Base-by-base conservation (phyloP, 73 alveolate genomes). In the Blepharisma stoltei region DNA sequence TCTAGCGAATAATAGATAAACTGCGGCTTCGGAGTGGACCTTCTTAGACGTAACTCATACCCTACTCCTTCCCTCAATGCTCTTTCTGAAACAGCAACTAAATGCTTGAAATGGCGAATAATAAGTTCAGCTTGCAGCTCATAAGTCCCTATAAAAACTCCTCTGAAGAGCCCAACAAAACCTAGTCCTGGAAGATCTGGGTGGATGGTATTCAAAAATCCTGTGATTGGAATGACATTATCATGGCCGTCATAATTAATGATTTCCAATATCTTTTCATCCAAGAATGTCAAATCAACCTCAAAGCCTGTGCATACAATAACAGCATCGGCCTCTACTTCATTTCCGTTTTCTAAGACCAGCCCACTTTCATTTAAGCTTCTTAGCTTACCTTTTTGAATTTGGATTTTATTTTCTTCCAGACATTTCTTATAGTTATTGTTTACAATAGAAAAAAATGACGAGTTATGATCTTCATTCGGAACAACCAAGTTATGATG, bases 321-420 rank as follows among this genome's bases (percentile, higher is more conserved):
- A 7, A 55, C 41, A 9, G 18, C 71, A 55, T 55, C 71, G 6
- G 71, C 71, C 6, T 55, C 71, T 14, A 55, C 6, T 6, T 55
- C 44, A 21, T 20, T 7, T 7, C 71, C 71, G 43, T 55, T 20
- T 14, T 55, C 43, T 21, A 55, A 55, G 18, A 14, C 25, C 7
- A 55, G 44, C 18, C 71, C 71, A 55, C 18, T 20, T 20, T 55
- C 71, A 55, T 9, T 7, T 7, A 55, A 20, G 18, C 43, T 21
- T 7, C 6, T 37, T 6, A 20, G 44, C 7, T 55, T 21, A 6
- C 71, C 71, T 21, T 55, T 55, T 7, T 7, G 7, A 7, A 7
- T 7, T 55, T 21, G 25, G 18, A 55, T 55, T 14, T 21, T 55
- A 7, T 37, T 37, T 48, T 7, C 11, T 48, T 48, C 11, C 11